phyloP scores from a whole-genome alignment of 495 filamentous ascomycete species.

The Podospora bellae-mahoneyi region DNA sequence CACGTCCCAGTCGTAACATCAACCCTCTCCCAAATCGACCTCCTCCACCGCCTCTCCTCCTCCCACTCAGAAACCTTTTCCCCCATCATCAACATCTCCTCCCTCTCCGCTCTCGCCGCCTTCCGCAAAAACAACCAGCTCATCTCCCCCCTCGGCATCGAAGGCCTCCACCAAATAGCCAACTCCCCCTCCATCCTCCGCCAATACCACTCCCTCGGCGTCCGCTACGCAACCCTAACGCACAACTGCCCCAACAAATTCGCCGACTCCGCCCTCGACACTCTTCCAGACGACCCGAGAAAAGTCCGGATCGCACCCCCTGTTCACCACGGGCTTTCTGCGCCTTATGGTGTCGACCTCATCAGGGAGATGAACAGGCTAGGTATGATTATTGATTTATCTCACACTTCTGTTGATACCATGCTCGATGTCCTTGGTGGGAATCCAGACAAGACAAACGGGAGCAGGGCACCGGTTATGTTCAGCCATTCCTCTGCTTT shows the following conservation, averaged over 20 bases:
- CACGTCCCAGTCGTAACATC: conserved; percentile 47
- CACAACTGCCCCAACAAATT: conserved; percentile 93
- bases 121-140: conserved; percentile 55
- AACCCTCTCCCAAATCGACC: conserved; percentile 80
- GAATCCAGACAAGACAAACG: conserved; percentile 39
- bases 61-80: conserved; percentile 71
- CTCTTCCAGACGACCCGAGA: conserved; percentile 27
- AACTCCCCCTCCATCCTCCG: conserved; percentile 78
- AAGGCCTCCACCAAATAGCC: conserved; percentile 93
- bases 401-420: conserved; percentile 63
- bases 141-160: conserved; percentile 71
- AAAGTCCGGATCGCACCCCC: conserved; percentile 44
- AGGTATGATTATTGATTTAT: conserved; percentile 74
- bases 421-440: conserved; percentile 65
- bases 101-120: conserved; percentile 54
- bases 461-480: conserved; percentile 65
- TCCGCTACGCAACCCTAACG: conserved; percentile 84
- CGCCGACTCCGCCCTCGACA: conserved; percentile 73
- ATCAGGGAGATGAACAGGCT: conserved; percentile 76
- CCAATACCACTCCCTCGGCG: conserved; percentile 71
- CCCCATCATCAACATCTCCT: conserved; percentile 47
- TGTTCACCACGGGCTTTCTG: conserved; percentile 62
- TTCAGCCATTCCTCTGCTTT: conserved; percentile 70
- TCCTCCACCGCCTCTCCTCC: conserved; percentile 65
- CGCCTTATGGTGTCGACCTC: conserved; percentile 58